A percentile compares a stretch with the other conserved stretches of the same genome.
Evolutionary conservation across 1,139 yeast genomes (phyloP).

Genomic region (Taphrina populina): DNA sequence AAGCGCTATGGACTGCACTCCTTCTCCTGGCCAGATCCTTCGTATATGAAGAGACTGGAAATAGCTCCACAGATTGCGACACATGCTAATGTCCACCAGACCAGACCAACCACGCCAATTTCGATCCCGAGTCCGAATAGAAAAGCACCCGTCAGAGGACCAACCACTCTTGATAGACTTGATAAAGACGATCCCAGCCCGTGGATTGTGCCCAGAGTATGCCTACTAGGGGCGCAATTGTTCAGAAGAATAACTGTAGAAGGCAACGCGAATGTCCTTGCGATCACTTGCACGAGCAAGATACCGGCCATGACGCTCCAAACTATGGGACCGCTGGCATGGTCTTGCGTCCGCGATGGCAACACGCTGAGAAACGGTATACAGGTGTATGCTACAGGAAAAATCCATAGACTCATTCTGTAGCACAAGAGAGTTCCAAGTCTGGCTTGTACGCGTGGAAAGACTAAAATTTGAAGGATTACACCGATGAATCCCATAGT

Average conservation of each 20-base stretch:
- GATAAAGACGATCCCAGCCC: constrained; percentile 47
- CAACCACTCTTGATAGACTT: constrained; percentile 58
- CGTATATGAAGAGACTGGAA: constrained; percentile 15
- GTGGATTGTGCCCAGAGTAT: constrained; percentile 45
- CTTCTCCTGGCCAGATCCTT: constrained; percentile 9
- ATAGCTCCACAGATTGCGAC: constrained; percentile 9
- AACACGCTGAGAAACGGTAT: constrained; percentile 16
- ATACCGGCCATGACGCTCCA: constrained; percentile 9
- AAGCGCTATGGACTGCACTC: too few relatives aligned
- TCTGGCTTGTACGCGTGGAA: constrained; percentile 4
- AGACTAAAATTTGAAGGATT: constrained; percentile 14
- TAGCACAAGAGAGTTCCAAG: constrained; percentile 20
- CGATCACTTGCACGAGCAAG: constrained; percentile 7
- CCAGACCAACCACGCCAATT: constrained; percentile 13
- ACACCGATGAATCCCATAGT: constrained; percentile 15
- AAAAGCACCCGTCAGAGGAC: constrained; percentile 47
- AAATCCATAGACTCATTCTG: constrained; percentile 13
- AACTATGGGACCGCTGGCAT: neutral
- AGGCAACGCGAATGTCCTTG: constrained; percentile 41
- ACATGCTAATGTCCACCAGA: constrained; percentile 14
- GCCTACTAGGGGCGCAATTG: constrained; percentile 42
- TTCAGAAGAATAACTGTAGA: constrained; percentile 43
- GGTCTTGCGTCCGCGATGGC: constrained; percentile 4
- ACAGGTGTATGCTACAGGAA: constrained; percentile 4
- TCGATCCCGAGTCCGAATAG: constrained; percentile 13